phyloP scores from a whole-genome alignment of 192 early-diverging fungal species.

The Coemansia sp. region DNA sequence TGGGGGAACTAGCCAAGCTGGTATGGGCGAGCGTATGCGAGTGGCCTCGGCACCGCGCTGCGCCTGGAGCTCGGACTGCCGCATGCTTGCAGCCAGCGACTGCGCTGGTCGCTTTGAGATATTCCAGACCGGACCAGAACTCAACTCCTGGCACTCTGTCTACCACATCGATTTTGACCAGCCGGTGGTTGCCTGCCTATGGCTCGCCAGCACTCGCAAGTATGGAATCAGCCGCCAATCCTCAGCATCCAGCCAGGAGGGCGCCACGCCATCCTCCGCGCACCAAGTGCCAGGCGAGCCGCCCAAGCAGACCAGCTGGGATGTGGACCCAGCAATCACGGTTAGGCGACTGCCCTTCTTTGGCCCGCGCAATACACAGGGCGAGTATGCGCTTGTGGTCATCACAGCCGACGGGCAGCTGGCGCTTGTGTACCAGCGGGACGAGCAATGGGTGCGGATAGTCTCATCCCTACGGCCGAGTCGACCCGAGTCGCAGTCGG shows the following conservation, averaged over 20 bases:
- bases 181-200: constrained; percentile 39
- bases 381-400: constrained; percentile 43
- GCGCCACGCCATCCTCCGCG: constrained; percentile 7
- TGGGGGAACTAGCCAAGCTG: constrained; percentile 29
- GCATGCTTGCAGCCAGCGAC: constrained; percentile 35
- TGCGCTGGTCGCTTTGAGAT: constrained; percentile 45
- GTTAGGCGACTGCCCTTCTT: constrained; percentile 45
- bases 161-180: constrained; percentile 44
- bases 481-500: constrained; percentile 5
- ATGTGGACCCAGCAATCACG: constrained; percentile 24
- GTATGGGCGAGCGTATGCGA: constrained; percentile 37
- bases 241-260: not conserved
- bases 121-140: constrained; percentile 29
- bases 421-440: constrained; percentile 44
- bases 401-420: constrained; percentile 43
- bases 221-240: constrained; percentile 34
- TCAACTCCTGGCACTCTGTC: constrained; percentile 36
- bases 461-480: constrained; percentile 31
- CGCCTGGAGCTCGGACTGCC: constrained; percentile 41
- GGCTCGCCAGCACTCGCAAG: constrained; percentile 43
- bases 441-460: constrained; percentile 38
- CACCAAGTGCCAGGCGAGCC: constrained; percentile 3
- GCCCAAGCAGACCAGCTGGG: constrained; percentile 11
- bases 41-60: constrained; percentile 41
- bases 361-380: constrained; percentile 47